Evolutionary conservation across 768 basidiomycete genomes (phyloP).

Genomic region (Lactifluus piperatus): DNA sequence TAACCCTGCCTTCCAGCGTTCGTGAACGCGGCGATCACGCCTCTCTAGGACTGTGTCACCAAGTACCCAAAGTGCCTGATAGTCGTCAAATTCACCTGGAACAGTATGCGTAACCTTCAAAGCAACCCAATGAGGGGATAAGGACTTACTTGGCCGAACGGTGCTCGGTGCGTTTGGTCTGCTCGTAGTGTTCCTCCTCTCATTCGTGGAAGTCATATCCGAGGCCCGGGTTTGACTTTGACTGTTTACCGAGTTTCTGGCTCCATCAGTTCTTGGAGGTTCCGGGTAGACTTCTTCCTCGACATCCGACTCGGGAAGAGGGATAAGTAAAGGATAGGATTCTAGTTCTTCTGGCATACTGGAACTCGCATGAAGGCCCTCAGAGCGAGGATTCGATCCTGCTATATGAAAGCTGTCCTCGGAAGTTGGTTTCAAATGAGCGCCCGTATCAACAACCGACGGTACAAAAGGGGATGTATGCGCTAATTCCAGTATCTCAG

Average conservation of each 20-base stretch:
- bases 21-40: conserved; percentile 2
- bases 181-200: neutral
- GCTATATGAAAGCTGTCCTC: neutral
- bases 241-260: neutral
- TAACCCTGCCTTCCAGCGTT: conserved; percentile 11
- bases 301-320: conserved; percentile 6
- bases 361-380: neutral
- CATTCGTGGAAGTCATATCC: neutral
- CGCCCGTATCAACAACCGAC: neutral
- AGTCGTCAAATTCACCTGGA: neutral
- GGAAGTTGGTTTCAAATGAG: neutral
- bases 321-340: neutral
- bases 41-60: conserved; percentile 3
- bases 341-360: too few relatives aligned
- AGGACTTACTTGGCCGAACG: neutral
- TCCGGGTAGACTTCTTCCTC: neutral
- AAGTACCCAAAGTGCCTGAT: conserved; percentile 4
- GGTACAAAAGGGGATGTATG: neutral
- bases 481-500: neutral
- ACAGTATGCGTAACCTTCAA: neutral
- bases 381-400: neutral
- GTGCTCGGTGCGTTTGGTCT: neutral
- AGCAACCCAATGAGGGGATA: too few relatives aligned
- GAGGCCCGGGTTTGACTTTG: neutral
- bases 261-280: neutral